Evolutionary conservation across 1,139 yeast genomes (phyloP).

Genomic region (Diutina pseudorugosa): DNA sequence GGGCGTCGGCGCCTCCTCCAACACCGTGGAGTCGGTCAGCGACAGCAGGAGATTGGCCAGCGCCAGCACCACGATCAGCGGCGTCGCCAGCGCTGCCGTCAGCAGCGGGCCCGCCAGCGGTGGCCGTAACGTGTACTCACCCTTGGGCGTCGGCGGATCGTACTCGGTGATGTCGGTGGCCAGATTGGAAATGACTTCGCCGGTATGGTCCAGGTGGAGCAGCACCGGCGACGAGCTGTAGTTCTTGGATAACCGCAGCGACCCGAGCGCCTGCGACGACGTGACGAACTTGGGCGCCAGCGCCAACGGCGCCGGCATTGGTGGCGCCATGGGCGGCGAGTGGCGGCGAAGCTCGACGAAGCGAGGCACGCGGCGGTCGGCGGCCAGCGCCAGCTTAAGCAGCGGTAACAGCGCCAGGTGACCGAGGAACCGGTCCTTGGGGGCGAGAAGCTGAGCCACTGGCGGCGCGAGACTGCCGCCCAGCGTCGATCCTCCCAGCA

Average conservation of each 20-base stretch:
- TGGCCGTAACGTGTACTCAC: not conserved
- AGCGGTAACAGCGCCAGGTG: slow-evolving; percentile 4
- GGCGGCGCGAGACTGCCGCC: not conserved
- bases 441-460: not conserved
- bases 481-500: not conserved
- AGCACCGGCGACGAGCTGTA: slow-evolving; percentile 1
- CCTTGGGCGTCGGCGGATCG: slow-evolving; percentile 1
- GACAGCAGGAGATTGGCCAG: not conserved
- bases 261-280: not conserved
- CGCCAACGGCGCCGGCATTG: not conserved
- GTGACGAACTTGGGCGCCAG: not conserved
- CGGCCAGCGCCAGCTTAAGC: slow-evolving; percentile 2
- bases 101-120: not conserved
- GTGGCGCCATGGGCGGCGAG: not conserved
- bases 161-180: slow-evolving; percentile 4
- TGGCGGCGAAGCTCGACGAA: slow-evolving; percentile 1
- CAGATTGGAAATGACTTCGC: slow-evolving; percentile 4
- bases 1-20: not conserved
- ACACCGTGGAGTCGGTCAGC: slow-evolving; percentile 2
- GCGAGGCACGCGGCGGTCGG: not conserved
- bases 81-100: not conserved
- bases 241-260: not conserved
- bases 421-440: slow-evolving; percentile 3
- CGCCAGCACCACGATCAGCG: not conserved
- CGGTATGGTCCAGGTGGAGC: slow-evolving; percentile 3